A percentile compares a stretch with the other conserved stretches of the same genome.
Evolutionary conservation across 805 yeast genomes (phyloP).

Genomic region (Yamadazyma takamatsuzukensis): DNA sequence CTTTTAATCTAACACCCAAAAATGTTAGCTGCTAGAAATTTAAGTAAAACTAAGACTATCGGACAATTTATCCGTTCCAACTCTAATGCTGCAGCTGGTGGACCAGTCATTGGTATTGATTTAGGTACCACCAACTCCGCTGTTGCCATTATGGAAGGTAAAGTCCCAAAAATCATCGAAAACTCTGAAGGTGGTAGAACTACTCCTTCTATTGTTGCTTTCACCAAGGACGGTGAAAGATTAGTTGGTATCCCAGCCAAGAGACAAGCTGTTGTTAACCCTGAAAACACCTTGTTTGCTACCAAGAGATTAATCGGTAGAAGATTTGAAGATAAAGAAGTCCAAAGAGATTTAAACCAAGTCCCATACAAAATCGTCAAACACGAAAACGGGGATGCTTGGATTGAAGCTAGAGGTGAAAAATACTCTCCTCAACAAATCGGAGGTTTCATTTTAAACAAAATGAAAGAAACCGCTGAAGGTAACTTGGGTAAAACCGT

Average conservation of each 20-base stretch:
- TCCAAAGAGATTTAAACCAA: slow-evolving; percentile 81
- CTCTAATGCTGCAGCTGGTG: slow-evolving; percentile 30
- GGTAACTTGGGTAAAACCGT: slow-evolving; percentile 83
- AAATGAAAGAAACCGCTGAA: slow-evolving; percentile 98
- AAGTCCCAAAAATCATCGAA: slow-evolving; percentile 72
- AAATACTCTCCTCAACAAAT: slow-evolving; percentile 92
- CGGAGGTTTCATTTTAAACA: slow-evolving; percentile 89
- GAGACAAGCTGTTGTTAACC: slow-evolving; percentile 94
- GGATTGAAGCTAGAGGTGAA: slow-evolving; percentile 89
- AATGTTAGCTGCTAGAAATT: slow-evolving; percentile 44
- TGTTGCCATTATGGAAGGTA: slow-evolving; percentile 80
- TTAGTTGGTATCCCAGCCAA: slow-evolving; percentile 93
- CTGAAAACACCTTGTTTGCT: slow-evolving; percentile 89
- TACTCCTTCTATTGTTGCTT: slow-evolving; percentile 93
- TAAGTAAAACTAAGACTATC: slow-evolving; percentile 22
- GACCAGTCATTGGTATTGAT: slow-evolving; percentile 79
- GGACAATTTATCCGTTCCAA: slow-evolving; percentile 23
- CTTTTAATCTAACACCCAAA: slow-evolving; percentile 3
- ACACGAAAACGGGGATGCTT: slow-evolving; percentile 92
- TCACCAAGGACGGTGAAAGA: slow-evolving; percentile 87
- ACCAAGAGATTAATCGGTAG: slow-evolving; percentile 95
- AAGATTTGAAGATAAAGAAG: slow-evolving; percentile 84
- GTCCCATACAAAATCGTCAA: slow-evolving; percentile 89
- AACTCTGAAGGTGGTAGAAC: slow-evolving; percentile 73
- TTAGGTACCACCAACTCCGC: slow-evolving; percentile 90